Evolutionary conservation across 2,329 filamentous ascomycete species (phyloP).

Genomic region (Ceratocystis albifundus): DNA sequence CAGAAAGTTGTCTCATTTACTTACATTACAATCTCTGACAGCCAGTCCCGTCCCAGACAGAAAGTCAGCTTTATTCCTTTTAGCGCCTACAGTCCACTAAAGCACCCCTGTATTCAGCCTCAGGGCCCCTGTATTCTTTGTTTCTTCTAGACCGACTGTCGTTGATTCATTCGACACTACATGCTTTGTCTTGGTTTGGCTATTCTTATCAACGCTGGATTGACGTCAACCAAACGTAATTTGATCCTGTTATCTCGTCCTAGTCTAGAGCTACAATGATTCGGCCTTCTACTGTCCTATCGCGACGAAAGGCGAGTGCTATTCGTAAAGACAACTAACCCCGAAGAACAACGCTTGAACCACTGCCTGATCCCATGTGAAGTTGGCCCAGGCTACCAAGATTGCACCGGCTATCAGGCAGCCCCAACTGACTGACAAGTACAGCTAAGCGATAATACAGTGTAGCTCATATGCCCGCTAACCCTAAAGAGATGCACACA

Average conservation of each 20-base stretch:
- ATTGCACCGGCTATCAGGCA: background rate
- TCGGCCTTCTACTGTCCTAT: too few relatives aligned
- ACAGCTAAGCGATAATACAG: background rate
- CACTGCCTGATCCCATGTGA: background rate
- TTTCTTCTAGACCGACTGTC: background rate
- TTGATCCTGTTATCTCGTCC: background rate
- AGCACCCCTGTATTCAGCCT: background rate
- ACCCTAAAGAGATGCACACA: background rate
- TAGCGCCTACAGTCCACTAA: background rate
- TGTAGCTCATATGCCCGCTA: background rate
- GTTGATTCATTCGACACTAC: slow-evolving; percentile 1
- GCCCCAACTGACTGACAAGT: background rate
- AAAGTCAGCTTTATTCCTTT: background rate
- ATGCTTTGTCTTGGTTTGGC: background rate
- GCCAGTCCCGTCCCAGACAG: too few relatives aligned
- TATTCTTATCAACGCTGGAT: background rate
- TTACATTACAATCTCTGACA: too few relatives aligned
- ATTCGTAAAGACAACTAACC: too few relatives aligned
- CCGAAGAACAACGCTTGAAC: background rate
- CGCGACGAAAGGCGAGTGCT: too few relatives aligned
- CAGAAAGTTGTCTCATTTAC: too few relatives aligned
- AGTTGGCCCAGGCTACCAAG: background rate
- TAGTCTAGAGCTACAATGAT: background rate
- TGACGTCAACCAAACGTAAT: background rate
- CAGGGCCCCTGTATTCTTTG: too few relatives aligned